Conservation (phyloP, 108 stramenopile genomes). For the Epithemia pelagica region DNA sequence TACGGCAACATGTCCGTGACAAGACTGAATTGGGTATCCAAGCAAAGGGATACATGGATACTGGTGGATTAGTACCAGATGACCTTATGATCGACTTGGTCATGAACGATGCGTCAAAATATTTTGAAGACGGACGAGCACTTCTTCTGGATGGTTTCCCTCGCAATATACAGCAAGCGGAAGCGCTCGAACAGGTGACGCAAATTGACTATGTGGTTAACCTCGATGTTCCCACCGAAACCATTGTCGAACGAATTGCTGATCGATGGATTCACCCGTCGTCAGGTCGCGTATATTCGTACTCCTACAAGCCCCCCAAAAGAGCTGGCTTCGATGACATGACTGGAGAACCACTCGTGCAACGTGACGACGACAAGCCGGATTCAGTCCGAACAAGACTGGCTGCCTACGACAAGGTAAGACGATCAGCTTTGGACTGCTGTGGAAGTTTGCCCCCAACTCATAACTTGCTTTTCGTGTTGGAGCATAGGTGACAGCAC, state of each 20-base stretch:
- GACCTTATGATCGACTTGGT: constrained; percentile 87
- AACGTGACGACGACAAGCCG: constrained; percentile 94
- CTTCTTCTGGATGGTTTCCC: constrained; percentile 96
- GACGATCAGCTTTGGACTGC: constrained; percentile 11
- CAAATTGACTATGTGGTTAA: constrained; percentile 88
- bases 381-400: constrained; percentile 81
- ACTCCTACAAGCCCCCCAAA: constrained; percentile 95
- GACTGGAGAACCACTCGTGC: constrained; percentile 92
- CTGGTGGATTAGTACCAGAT: constrained; percentile 88
- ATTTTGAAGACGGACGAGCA: constrained; percentile 50
- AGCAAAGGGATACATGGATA: constrained; percentile 86
- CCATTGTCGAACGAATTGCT: constrained; percentile 89
- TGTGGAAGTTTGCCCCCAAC: too few relatives aligned
- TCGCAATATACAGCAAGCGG: constrained; percentile 89
- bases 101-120: constrained; percentile 60
- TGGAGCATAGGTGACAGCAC: constrained; percentile 51
- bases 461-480: neutral
- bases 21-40: constrained; percentile 73
- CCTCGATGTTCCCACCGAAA: constrained; percentile 90
- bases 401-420: constrained; percentile 77
- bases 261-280: constrained; percentile 93
- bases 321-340: constrained; percentile 78
- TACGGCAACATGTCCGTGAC: constrained; percentile 84
- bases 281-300: constrained; percentile 91
- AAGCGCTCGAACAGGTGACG: constrained; percentile 73